A percentile compares a stretch with the other conserved stretches of the same genome.
Conservation (phyloP, 225 moss, liverwort and hornwort species). For the Pleurozium schreberi region DNA sequence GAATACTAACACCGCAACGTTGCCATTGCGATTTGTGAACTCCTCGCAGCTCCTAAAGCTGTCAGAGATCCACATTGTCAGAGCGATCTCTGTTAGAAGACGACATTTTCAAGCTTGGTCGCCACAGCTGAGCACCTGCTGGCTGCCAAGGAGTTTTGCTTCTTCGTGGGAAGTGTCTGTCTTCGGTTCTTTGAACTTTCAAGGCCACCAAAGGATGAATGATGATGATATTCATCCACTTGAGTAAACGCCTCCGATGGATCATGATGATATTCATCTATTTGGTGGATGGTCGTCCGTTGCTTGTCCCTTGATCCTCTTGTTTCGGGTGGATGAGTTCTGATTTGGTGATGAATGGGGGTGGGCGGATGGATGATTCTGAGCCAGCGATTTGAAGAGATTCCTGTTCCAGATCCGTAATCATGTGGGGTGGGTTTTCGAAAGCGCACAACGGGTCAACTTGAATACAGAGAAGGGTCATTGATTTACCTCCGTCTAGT, state of each 20-base stretch:
- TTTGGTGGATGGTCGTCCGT: neutral
- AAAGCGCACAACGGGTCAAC: neutral
- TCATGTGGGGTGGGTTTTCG: neutral
- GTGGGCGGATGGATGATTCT: neutral
- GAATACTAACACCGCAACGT: neutral
- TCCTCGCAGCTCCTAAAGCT: neutral
- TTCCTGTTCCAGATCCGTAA: neutral
- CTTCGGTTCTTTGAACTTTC: neutral
- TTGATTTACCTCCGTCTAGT: neutral
- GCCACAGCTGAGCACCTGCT: neutral
- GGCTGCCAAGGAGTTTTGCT: neutral
- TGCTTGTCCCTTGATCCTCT: neutral
- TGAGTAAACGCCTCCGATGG: neutral
- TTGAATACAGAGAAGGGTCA: neutral
- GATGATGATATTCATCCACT: neutral
- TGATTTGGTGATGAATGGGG: neutral
- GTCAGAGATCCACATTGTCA: neutral
- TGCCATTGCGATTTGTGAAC: no score
- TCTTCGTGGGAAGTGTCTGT: neutral
- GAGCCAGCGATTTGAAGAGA: conserved; percentile 1
- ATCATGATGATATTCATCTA: neutral
- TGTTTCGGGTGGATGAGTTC: neutral
- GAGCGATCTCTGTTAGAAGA: neutral
- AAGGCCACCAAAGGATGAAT: neutral
- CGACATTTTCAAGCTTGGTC: neutral